A percentile compares a stretch with the other conserved stretches of the same genome.
phyloP scores from a whole-genome alignment of 2,329 filamentous ascomycete species.

The Exophiala lecanii-corni region DNA sequence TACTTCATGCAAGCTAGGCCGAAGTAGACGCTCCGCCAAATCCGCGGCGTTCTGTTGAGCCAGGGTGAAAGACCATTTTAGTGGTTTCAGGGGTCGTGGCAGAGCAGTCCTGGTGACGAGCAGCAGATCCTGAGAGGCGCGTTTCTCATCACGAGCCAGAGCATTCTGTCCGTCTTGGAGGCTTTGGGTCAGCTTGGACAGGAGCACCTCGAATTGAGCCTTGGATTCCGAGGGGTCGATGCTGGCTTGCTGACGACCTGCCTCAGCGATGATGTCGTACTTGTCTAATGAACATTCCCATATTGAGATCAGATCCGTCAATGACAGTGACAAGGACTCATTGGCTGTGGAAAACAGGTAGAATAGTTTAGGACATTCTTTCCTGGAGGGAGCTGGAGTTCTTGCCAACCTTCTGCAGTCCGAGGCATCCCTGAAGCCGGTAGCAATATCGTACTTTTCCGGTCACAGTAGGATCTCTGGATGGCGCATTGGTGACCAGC shows the following conservation, averaged over 20 bases:
- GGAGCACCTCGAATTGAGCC: constrained; percentile 52
- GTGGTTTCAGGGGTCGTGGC: constrained; percentile 49
- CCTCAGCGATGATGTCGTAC: constrained; percentile 45
- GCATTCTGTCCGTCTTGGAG: constrained; percentile 33
- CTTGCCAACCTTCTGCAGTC: constrained; percentile 32
- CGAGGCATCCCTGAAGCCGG: background rate
- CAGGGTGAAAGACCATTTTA: constrained; percentile 52
- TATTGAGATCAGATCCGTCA: constrained; percentile 56
- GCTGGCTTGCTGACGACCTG: constrained; percentile 46
- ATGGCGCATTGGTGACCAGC: too few relatives aligned
- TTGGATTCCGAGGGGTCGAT: constrained; percentile 57
- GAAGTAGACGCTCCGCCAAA: constrained; percentile 48
- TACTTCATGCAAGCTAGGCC: constrained; percentile 50
- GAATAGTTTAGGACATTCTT: constrained; percentile 34
- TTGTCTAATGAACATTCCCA: constrained; percentile 51
- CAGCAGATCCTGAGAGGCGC: constrained; percentile 35
- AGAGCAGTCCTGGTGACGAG: constrained; percentile 47
- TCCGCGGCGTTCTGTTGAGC: constrained; percentile 35
- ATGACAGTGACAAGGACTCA: constrained; percentile 46
- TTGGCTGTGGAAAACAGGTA: constrained; percentile 33
- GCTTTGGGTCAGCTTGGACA: constrained; percentile 51
- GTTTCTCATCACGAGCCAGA: constrained; percentile 23
- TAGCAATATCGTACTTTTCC: too few relatives aligned
- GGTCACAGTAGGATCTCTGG: too few relatives aligned
- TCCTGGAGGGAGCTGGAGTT: constrained; percentile 29